Percentiles rank a stretch among this genome's conserved stretches.
Evolutionary conservation across 345 rosid species (phyloP).

Genomic region (Eutrema heterophyllum): DNA sequence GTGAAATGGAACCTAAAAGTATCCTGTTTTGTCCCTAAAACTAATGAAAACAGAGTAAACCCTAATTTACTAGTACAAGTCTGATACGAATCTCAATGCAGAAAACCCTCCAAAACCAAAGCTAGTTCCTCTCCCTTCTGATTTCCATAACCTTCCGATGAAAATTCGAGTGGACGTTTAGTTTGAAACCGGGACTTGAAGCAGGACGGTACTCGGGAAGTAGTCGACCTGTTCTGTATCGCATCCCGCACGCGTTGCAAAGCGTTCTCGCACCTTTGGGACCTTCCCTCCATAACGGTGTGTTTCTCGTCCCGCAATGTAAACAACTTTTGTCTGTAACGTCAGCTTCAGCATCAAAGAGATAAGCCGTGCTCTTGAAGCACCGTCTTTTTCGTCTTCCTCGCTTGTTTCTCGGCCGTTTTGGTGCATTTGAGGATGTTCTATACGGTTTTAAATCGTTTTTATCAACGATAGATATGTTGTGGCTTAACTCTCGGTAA

Average conservation of each 20-base stretch:
- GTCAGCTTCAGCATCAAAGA: neutral
- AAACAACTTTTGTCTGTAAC: neutral
- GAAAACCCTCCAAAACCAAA: neutral
- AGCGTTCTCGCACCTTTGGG: slow-evolving; percentile 8
- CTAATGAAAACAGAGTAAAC: neutral
- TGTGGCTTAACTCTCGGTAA: neutral
- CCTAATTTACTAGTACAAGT: neutral
- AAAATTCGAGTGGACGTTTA: slow-evolving; percentile 8
- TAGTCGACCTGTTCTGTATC: slow-evolving; percentile 9
- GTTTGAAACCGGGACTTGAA: slow-evolving; percentile 12
- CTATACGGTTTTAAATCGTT: too few relatives aligned
- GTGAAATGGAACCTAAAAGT: neutral
- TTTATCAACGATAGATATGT: neutral
- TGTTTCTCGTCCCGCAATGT: slow-evolving; percentile 6
- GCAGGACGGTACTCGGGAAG: slow-evolving; percentile 21
- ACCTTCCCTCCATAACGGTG: slow-evolving; percentile 18
- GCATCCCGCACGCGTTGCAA: slow-evolving; percentile 22
- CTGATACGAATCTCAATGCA: neutral
- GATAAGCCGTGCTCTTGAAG: neutral
- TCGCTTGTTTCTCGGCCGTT: neutral
- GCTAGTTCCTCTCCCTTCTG: neutral
- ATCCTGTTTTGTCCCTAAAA: neutral
- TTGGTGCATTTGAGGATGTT: neutral
- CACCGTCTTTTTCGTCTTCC: neutral
- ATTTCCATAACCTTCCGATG: slow-evolving; percentile 21